Evolutionary conservation across 2,329 filamentous ascomycete genomes (phyloP), one percentile per base, ranked within the genome.

Genomic region (Xylaria sp.): DNA sequence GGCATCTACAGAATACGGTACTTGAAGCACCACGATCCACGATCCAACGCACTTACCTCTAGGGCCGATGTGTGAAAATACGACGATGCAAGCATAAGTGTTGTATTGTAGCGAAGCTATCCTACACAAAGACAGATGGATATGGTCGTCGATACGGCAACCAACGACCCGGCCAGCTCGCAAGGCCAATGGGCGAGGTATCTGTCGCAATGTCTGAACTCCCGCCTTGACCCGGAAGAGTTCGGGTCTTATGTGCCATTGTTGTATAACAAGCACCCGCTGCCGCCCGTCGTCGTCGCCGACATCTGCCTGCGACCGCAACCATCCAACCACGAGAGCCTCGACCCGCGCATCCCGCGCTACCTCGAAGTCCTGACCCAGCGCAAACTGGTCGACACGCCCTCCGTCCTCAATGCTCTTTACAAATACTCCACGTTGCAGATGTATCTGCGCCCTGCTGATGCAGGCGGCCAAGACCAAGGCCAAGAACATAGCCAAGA

Each of bases 271-370:
- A 83, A 86, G 71, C 80, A 88, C 70, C 87, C 86, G 1, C 79
- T 91, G 10, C 81, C 85, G 3, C 81, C 87, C 8, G 71, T 79
- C 12, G 78, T 82, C 66, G 79, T 91, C 71, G 87, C 88, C 79
- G 85, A 90, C 72, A 78, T 91, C 62, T 86, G 89, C 73, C 81
- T 92, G 49, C 84, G 84, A 28, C 89, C 89, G 2, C 83, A 83
- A 52, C 79, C 82, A 23, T 77, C 78, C 59, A 85, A 85, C 73
- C 75, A 79, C 72, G 80, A 86, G 75, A 84, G 80, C 66, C 84
- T 89, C 74, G 89, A 91, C 72, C 86, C 88, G 9, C 85, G 88
- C 70, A 82, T 90, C 9, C 84, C 86, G 0, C 83, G 82, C n/a
- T 92, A 90, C 75, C 77, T 91, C 10, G 83, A 90, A 71, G 80